A percentile compares a stretch with the other conserved stretches of the same genome.
phyloP scores from a whole-genome alignment of 2,329 filamentous ascomycete genomes.

The Dactylellina leptospora region DNA sequence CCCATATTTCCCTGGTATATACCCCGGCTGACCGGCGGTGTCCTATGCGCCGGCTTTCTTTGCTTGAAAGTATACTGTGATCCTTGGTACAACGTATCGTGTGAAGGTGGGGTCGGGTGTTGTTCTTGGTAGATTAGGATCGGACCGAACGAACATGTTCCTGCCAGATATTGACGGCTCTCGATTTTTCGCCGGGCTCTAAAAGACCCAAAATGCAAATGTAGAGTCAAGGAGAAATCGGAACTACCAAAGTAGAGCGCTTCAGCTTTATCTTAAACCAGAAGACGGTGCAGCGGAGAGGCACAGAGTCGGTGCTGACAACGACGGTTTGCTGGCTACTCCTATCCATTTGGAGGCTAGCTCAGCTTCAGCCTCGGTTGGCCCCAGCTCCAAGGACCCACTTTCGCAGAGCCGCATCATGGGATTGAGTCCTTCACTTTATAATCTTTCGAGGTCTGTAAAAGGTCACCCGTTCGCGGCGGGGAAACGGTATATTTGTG shows the following conservation, averaged over 20 bases:
- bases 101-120: conserved; percentile 48
- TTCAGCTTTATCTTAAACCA: conserved; percentile 1
- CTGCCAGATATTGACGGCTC: conserved; percentile 6
- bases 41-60: conserved; percentile 33
- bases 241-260: neutral
- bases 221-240: neutral
- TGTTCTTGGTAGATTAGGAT: conserved; percentile 18
- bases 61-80: conserved; percentile 1
- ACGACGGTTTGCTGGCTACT: conserved; percentile 5
- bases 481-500: neutral
- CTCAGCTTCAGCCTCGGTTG: conserved; percentile 30
- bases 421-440: neutral
- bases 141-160: conserved; percentile 45
- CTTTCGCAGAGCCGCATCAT: conserved; percentile 41
- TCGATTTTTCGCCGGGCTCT: neutral
- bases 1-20: conserved; percentile 47
- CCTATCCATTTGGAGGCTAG: conserved; percentile 32
- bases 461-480: neutral
- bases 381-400: conserved; percentile 25
- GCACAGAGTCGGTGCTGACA: conserved; percentile 5
- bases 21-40: conserved; percentile 37
- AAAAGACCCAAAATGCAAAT: neutral
- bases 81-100: conserved; percentile 9
- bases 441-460: neutral
- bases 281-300: neutral